These are phyloP conservation scores for Niveomyces coronatus DNA, from an alignment of 2,329 filamentous ascomycete species.

Conservation along the genomic window DNA sequence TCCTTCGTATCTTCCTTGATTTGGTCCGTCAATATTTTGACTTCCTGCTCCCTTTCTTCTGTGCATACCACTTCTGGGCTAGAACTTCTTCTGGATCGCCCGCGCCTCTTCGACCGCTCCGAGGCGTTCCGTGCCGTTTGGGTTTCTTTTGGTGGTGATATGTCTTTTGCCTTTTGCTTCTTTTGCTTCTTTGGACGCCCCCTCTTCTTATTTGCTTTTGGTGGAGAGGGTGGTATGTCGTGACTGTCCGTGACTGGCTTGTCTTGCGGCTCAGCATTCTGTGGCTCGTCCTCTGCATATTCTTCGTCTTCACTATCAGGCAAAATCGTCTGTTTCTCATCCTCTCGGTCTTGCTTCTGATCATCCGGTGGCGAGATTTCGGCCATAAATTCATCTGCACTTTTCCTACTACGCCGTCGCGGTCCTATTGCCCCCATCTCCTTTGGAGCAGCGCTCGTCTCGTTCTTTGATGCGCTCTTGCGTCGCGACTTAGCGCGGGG, in stretches of 20 bases:
- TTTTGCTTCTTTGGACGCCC: slow-evolving; percentile 11
- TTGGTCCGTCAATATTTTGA: neutral
- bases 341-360: neutral
- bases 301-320: neutral
- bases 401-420: neutral
- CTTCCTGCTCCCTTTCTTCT: neutral
- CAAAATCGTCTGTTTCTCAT: neutral
- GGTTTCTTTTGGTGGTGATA: slow-evolving; percentile 12
- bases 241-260: neutral
- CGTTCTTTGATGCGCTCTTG: neutral
- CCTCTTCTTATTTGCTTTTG: slow-evolving; percentile 11
- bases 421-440: too few relatives aligned
- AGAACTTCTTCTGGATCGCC: slow-evolving; percentile 30
- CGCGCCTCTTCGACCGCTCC: slow-evolving; percentile 24
- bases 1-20: neutral
- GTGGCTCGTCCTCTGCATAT: neutral
- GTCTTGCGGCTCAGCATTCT: neutral
- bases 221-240: neutral
- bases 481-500: neutral
- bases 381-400: too few relatives aligned
- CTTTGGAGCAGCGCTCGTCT: neutral
- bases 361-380: too few relatives aligned
- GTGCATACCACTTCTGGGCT: slow-evolving; percentile 1
- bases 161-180: slow-evolving; percentile 12
- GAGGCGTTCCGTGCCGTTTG: neutral